Evolutionary conservation across 495 filamentous ascomycete species (phyloP), one percentile per base, ranked within the genome.

Genomic region (Viridothelium virens): DNA sequence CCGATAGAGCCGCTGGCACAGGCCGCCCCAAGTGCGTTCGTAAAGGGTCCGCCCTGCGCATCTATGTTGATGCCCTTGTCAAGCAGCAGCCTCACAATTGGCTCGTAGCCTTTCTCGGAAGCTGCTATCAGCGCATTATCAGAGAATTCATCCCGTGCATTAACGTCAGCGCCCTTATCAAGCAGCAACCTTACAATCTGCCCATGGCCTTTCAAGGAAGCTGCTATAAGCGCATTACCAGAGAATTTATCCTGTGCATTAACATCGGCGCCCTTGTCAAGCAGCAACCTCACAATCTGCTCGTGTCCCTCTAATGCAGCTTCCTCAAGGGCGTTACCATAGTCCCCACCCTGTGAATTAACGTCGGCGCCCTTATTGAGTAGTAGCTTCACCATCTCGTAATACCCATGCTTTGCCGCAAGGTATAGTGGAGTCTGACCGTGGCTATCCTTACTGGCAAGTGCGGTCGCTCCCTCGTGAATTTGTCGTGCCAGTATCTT

Each of bases 351-450:
- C 41, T 64, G 66, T 2, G 69, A 66, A 46, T 70, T 68, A 18
- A 72, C 66, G 56, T 70, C 67, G 18, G 70, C 66, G 16, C 64
- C 63, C 12, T 66, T 47, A 14, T 64, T 50, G 33, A 72, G 68
- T 41, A 66, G 36, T 1, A 48, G 38, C 63, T 50, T 37, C 12
- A 65, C n/a, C 18, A 59, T 14, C 6, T 7, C 41, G 14, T 44
- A 0, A 44, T 44, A 14, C 7, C 41, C 41, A 44, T 44, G 1
- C 14, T 7, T 14, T 14, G 41, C 6, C 0, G 41, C 41, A 7
- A 44, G 41, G 41, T 7, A 7, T 14, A 44, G 6, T 14, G 41
- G 41, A 7, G 41, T 44, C 41, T 44, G 7, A 0, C 0, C 41
- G 7, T 14, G 14, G 41, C 41, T 44, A 1, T 44, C 41, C 41